Conservation (phyloP, 306 rosid species). For the Rosa lucieae region DNA sequence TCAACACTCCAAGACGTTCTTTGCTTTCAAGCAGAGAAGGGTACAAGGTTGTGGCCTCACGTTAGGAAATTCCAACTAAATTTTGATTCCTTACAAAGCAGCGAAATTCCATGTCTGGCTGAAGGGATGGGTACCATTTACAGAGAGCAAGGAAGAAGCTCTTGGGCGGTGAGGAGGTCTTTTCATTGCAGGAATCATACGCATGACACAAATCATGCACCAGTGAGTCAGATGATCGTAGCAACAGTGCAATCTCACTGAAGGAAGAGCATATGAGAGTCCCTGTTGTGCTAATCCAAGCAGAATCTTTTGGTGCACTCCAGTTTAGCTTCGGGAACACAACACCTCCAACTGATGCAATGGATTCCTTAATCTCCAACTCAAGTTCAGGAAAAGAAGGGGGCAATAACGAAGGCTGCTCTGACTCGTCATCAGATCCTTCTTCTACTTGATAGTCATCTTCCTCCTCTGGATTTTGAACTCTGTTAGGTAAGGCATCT, state of each 20-base stretch:
- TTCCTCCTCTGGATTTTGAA: constrained; percentile 58
- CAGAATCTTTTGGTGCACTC: constrained; percentile 88
- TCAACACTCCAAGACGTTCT: constrained; percentile 28
- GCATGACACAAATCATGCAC: constrained; percentile 81
- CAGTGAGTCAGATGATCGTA: constrained; percentile 73
- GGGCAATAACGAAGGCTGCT: constrained; percentile 38
- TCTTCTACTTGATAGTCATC: constrained; percentile 65
- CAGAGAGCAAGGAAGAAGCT: constrained; percentile 70
- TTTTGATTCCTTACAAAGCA: constrained; percentile 53
- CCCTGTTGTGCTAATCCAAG: constrained; percentile 69
- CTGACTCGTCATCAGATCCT: constrained; percentile 64
- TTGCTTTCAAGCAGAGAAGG: constrained; percentile 52
- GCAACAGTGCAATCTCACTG: constrained; percentile 69
- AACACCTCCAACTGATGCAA: constrained; percentile 67
- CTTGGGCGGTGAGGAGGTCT: constrained; percentile 46
- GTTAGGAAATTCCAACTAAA: constrained; percentile 65
- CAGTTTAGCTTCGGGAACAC: constrained; percentile 82
- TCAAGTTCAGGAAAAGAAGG: constrained; percentile 83
- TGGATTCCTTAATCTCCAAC: constrained; percentile 57
- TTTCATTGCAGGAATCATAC: constrained; percentile 66
- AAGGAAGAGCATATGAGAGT: constrained; percentile 58
- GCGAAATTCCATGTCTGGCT: constrained; percentile 78
- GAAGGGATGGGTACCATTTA: constrained; percentile 67
- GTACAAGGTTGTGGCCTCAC: constrained; percentile 75
- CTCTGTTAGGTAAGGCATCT: constrained; percentile 78